These are phyloP conservation scores for Carex arenaria DNA, from an alignment of 202 grass and related monocot genomes.

Conservation along the genomic window DNA sequence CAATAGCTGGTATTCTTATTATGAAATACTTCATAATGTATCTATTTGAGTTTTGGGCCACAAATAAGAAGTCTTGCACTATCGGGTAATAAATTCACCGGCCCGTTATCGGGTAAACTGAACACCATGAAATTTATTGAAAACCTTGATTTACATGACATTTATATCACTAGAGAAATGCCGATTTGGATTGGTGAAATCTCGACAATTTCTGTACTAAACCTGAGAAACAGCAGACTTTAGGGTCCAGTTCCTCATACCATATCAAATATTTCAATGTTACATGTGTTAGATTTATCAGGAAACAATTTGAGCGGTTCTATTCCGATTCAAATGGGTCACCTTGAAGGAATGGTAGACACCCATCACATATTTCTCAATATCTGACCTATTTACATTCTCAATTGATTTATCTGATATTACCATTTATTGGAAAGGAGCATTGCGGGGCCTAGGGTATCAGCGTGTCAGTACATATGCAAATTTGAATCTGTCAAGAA, in stretches of 20 bases:
- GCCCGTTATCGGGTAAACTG: no score
- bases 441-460: background rate
- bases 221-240: slow-evolving; percentile 23
- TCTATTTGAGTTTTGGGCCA: background rate
- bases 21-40: background rate
- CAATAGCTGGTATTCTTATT: no score
- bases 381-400: no score
- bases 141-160: background rate
- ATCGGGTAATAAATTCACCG: no score
- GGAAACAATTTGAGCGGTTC: slow-evolving; percentile 17
- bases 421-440: no score
- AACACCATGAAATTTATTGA: no score
- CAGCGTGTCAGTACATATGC: slow-evolving; percentile 6
- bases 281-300: slow-evolving; percentile 21
- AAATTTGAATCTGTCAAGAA: slow-evolving; percentile 22
- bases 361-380: slow-evolving; percentile 13
- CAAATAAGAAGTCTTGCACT: no score
- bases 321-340: slow-evolving; percentile 12
- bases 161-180: background rate
- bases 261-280: slow-evolving; percentile 18
- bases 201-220: slow-evolving; percentile 22
- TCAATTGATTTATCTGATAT: no score
- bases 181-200: background rate
- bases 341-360: slow-evolving; percentile 21
- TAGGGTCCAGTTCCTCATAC: background rate